These are phyloP conservation scores for Epicoccum sorghinum DNA, from an alignment of 2,329 filamentous ascomycete genomes.

Conservation along the genomic window DNA sequence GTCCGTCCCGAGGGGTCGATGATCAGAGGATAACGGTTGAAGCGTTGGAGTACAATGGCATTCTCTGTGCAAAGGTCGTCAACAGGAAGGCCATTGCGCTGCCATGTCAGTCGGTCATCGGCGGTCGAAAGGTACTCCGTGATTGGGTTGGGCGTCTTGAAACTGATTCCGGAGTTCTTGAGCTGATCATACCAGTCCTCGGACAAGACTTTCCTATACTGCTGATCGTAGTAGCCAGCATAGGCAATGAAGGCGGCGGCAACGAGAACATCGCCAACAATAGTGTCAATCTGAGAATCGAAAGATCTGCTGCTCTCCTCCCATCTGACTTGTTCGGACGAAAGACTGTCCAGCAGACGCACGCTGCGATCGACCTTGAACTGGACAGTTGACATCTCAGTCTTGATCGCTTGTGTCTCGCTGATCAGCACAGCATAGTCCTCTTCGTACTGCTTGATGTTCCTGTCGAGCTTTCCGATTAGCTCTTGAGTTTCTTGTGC, in stretches of 20 bases:
- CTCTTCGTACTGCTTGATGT: constrained; percentile 92
- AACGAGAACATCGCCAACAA: constrained; percentile 93
- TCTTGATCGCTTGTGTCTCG: constrained; percentile 95
- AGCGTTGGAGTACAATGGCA: constrained; percentile 94
- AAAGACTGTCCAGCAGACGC: constrained; percentile 89
- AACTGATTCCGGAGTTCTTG: constrained; percentile 87
- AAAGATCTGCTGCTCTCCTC: constrained; percentile 98
- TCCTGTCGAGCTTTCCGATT: constrained; percentile 81
- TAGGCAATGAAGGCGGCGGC: constrained; percentile 98
- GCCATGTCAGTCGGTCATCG: constrained; percentile 93
- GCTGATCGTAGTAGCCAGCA: constrained; percentile 95
- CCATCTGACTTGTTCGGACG: constrained; percentile 91
- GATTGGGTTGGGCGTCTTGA: constrained; percentile 91
- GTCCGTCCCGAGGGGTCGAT: constrained; percentile 96
- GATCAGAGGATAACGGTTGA: constrained; percentile 97
- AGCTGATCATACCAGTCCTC: constrained; percentile 97
- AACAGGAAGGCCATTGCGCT: constrained; percentile 89
- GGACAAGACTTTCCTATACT: constrained; percentile 96
- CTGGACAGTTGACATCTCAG: constrained; percentile 93
- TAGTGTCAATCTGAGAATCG: constrained; percentile 94
- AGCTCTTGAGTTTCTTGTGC: constrained; percentile 90
- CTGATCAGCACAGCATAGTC: constrained; percentile 96
- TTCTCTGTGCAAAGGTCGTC: constrained; percentile 99
- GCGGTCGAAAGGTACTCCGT: constrained; percentile 97
- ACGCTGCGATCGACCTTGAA: constrained; percentile 98